These are phyloP conservation scores for Saturnispora ahearnii DNA, from an alignment of 805 yeast species.

Conservation along the genomic window DNA sequence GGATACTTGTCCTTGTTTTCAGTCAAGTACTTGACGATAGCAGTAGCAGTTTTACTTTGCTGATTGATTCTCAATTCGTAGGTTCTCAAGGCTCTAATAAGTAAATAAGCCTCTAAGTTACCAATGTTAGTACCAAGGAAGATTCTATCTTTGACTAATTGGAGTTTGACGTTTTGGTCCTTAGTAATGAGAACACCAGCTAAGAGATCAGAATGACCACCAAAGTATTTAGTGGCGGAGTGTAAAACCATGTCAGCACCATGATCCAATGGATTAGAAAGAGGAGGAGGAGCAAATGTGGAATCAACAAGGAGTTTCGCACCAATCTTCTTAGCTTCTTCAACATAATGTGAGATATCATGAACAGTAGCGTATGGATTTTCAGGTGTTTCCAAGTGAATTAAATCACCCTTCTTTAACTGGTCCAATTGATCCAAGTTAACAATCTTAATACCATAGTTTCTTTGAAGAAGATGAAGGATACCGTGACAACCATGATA, in stretches of 20 bases:
- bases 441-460: slow-evolving; percentile 45
- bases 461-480: slow-evolving; percentile 51
- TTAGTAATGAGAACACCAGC: slow-evolving; percentile 76
- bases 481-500: slow-evolving; percentile 82
- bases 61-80: slow-evolving; percentile 59
- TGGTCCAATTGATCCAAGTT: slow-evolving; percentile 43
- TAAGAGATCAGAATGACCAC: slow-evolving; percentile 89
- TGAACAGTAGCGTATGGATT: slow-evolving; percentile 70
- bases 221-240: slow-evolving; percentile 88
- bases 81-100: slow-evolving; percentile 75
- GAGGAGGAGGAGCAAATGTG: slow-evolving; percentile 91
- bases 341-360: slow-evolving; percentile 55
- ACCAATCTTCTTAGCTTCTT: slow-evolving; percentile 67
- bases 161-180: slow-evolving; percentile 35
- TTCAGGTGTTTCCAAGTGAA: slow-evolving; percentile 82
- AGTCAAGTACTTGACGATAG: slow-evolving; percentile 49
- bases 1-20: slow-evolving; percentile 42
- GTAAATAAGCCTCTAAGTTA: slow-evolving; percentile 64
- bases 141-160: slow-evolving; percentile 53
- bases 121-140: slow-evolving; percentile 73
- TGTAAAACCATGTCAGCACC: slow-evolving; percentile 90
- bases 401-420: slow-evolving; percentile 54
- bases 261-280: slow-evolving; percentile 68
- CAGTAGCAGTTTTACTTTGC: slow-evolving; percentile 57
- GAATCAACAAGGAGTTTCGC: slow-evolving; percentile 70